Conservation (phyloP, 352 stramenopile genomes). For the Phytophthora idaei region DNA sequence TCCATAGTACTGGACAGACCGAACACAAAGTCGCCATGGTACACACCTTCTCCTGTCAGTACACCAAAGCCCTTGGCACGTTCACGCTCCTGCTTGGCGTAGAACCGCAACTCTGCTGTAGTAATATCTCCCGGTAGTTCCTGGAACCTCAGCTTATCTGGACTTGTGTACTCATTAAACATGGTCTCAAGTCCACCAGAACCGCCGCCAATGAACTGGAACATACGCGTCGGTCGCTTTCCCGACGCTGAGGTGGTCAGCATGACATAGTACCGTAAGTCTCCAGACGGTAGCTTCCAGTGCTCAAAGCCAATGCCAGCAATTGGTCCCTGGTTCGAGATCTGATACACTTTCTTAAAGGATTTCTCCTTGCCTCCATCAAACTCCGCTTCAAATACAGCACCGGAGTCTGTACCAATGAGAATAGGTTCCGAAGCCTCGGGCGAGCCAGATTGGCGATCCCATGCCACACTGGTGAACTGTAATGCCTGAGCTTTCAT, state of each 20-base stretch:
- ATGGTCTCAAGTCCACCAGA: conserved; percentile 80
- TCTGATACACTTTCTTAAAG: conserved; percentile 91
- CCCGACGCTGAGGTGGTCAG: conserved; percentile 84
- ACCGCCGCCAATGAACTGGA: conserved; percentile 86
- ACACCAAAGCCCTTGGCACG: conserved; percentile 90
- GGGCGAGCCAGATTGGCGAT: conserved; percentile 71
- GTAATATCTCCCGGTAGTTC: conserved; percentile 89
- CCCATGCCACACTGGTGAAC: conserved; percentile 85
- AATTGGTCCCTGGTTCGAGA: conserved; percentile 87
- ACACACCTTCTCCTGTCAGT: conserved; percentile 90
- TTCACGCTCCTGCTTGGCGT: conserved; percentile 79
- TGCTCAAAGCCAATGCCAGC: conserved; percentile 85
- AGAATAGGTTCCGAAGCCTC: conserved; percentile 70
- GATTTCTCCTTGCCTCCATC: conserved; percentile 81
- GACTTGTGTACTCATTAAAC: conserved; percentile 85
- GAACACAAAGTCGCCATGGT: conserved; percentile 90
- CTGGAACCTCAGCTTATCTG: conserved; percentile 87
- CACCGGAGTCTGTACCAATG: conserved; percentile 80
- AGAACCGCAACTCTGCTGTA: conserved; percentile 80
- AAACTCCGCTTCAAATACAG: conserved; percentile 87
- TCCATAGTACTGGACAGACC: conserved; percentile 73
- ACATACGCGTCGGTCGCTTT: conserved; percentile 90
- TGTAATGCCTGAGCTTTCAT: conserved; percentile 82
- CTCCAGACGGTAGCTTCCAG: conserved; percentile 63
- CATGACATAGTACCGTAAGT: conserved; percentile 78